Percentiles rank a stretch among this genome's conserved stretches.
phyloP scores from a whole-genome alignment of 805 yeast species.

The Zygosaccharomyces siamensis region DNA sequence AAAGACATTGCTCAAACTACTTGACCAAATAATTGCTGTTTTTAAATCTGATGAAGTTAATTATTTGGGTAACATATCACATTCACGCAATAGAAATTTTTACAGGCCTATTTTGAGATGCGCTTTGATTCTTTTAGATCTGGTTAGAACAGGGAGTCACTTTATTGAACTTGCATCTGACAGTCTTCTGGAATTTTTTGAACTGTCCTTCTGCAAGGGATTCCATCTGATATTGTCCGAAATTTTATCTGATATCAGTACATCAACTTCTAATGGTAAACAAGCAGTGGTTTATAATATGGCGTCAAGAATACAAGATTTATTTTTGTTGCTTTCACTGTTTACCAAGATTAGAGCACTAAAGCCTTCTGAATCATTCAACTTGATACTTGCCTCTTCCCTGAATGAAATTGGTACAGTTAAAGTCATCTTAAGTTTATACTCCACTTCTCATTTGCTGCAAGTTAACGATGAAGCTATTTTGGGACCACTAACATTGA shows the following conservation, averaged over 20 bases:
- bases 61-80: constrained; percentile 41
- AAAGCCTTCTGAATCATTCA: constrained; percentile 45
- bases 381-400: constrained; percentile 45
- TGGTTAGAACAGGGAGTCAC: constrained; percentile 40
- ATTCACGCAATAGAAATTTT: constrained; percentile 36
- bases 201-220: constrained; percentile 59
- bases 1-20: constrained; percentile 24
- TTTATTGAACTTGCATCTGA: constrained; percentile 47
- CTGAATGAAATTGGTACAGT: constrained; percentile 58
- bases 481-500: constrained; percentile 66
- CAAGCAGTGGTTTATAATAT: constrained; percentile 35
- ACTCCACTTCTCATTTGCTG: constrained; percentile 60
- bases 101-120: constrained; percentile 62
- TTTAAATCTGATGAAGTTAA: constrained; percentile 47
- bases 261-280: constrained; percentile 36
- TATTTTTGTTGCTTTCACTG: constrained; percentile 58
- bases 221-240: constrained; percentile 54
- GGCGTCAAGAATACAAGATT: constrained; percentile 56
- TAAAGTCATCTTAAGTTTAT: constrained; percentile 56
- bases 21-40: constrained; percentile 31
- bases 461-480: constrained; percentile 59
- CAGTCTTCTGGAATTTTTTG: constrained; percentile 54
- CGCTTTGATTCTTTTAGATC: constrained; percentile 44
- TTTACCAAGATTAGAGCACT: constrained; percentile 52
- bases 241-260: constrained; percentile 50